Conservation (phyloP, 257 asterid genomes). For the Asclepias syriaca region DNA sequence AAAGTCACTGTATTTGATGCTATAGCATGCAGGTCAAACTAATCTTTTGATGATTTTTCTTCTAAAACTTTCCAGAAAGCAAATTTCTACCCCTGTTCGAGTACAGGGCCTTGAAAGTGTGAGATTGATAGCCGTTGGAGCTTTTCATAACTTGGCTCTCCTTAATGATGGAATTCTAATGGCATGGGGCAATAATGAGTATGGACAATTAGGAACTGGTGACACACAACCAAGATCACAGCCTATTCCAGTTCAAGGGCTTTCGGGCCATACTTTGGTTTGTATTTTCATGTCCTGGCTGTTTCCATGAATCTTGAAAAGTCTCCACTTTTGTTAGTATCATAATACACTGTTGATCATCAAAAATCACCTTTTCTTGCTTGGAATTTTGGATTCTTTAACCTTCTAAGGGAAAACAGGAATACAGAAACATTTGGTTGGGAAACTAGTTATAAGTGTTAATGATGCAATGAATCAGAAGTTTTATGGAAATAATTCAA, state of each 20-base stretch:
- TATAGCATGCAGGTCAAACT: slow-evolving; percentile 8
- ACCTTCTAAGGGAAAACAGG: not conserved
- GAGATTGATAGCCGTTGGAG: slow-evolving; percentile 80
- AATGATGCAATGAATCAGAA: not conserved
- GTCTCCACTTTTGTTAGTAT: not conserved
- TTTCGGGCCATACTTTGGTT: slow-evolving; percentile 78
- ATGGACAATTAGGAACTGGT: slow-evolving; percentile 97
- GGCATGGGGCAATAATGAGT: slow-evolving; percentile 99
- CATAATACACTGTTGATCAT: not conserved
- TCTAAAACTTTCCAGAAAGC: slow-evolving; percentile 54
- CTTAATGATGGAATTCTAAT: slow-evolving; percentile 68
- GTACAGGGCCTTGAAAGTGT: slow-evolving; percentile 94
- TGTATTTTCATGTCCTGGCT: slow-evolving; percentile 15
- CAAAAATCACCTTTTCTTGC: slow-evolving; percentile 1
- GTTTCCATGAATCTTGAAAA: not conserved
- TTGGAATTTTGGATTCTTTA: slow-evolving; percentile 2
- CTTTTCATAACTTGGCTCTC: slow-evolving; percentile 96
- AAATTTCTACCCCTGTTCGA: slow-evolving; percentile 91
- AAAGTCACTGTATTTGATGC: not conserved
- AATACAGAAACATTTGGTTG: not conserved
- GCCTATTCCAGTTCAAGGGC: slow-evolving; percentile 87
- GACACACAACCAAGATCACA: slow-evolving; percentile 99
- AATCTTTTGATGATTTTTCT: slow-evolving; percentile 14
- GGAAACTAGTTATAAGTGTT: not conserved
- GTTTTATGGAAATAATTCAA: not conserved